A percentile compares a stretch with the other conserved stretches of the same genome.
These are phyloP conservation scores for Grosmannia clavigera DNA, from an alignment of 2,329 filamentous ascomycete species.

Conservation along the genomic window DNA sequence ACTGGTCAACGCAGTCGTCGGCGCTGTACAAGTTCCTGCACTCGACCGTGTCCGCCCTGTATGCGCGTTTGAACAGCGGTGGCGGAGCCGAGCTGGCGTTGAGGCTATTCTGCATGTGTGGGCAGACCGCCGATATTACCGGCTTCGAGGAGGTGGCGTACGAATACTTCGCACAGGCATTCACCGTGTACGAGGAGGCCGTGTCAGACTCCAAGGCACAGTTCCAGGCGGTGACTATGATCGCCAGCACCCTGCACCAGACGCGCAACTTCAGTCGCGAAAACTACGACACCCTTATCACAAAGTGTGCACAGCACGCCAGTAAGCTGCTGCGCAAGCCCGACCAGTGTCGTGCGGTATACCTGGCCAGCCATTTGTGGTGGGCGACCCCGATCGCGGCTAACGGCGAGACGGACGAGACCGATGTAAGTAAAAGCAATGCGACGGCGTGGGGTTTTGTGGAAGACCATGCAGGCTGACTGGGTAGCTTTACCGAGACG, in stretches of 20 bases:
- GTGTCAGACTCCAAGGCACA: slow-evolving; percentile 93
- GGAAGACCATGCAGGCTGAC: not conserved
- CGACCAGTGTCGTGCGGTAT: slow-evolving; percentile 93
- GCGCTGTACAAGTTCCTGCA: slow-evolving; percentile 94
- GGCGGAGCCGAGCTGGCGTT: slow-evolving; percentile 79
- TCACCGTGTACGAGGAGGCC: slow-evolving; percentile 94
- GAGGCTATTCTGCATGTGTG: slow-evolving; percentile 80
- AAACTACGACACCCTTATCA: slow-evolving; percentile 97
- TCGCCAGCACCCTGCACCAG: slow-evolving; percentile 78
- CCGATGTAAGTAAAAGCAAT: slow-evolving; percentile 45
- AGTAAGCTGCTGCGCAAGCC: slow-evolving; percentile 96
- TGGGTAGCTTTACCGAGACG: slow-evolving; percentile 78
- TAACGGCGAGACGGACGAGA: slow-evolving; percentile 68
- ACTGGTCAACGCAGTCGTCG: slow-evolving; percentile 53
- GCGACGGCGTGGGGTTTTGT: not conserved
- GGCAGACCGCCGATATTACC: slow-evolving; percentile 82
- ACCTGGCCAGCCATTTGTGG: slow-evolving; percentile 93
- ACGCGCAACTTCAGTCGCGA: slow-evolving; percentile 87
- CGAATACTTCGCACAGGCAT: slow-evolving; percentile 96
- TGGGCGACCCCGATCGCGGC: slow-evolving; percentile 80
- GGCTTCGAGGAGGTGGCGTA: slow-evolving; percentile 94
- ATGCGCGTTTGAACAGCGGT: slow-evolving; percentile 59
- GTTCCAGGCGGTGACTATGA: slow-evolving; percentile 93
- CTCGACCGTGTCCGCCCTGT: slow-evolving; percentile 72
- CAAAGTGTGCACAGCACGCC: slow-evolving; percentile 90